These are phyloP conservation scores for Artemisia annua DNA, from an alignment of 129 eudicot species.

Conservation along the genomic window DNA sequence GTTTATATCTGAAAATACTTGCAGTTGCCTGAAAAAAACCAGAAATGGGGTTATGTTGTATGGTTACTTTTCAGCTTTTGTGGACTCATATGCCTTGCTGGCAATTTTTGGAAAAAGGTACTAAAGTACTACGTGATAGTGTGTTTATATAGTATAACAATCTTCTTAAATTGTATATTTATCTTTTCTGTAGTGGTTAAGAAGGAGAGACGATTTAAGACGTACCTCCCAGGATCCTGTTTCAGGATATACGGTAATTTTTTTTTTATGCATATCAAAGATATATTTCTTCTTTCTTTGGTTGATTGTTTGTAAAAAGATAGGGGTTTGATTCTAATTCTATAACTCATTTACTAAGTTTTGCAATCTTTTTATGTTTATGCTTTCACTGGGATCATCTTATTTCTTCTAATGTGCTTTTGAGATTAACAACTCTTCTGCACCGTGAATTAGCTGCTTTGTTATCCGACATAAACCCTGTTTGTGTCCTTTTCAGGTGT, in stretches of 20 bases:
- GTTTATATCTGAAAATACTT: conserved; percentile 17
- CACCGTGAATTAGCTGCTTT: no score
- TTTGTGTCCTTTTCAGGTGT: conserved; percentile 43
- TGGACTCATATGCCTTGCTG: conserved; percentile 84
- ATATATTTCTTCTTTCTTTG: conserved; percentile 6
- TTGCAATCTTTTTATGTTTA: not conserved
- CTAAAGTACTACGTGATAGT: conserved; percentile 49
- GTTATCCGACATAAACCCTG: not conserved
- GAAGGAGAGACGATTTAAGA: conserved; percentile 73
- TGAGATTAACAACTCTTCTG: not conserved
- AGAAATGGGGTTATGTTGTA: conserved; percentile 88
- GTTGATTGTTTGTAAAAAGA: not conserved
- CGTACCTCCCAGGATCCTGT: conserved; percentile 77
- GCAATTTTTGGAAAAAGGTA: conserved; percentile 74
- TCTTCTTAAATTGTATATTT: not conserved
- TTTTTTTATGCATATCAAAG: not conserved
- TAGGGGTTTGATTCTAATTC: not conserved
- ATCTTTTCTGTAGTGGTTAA: conserved; percentile 67
- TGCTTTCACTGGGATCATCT: conserved; percentile 8
- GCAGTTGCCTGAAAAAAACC: conserved; percentile 93
- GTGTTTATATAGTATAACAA: conserved; percentile 1
- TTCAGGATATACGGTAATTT: conserved; percentile 73
- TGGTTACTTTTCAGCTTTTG: conserved; percentile 95
- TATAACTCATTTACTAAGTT: not conserved
- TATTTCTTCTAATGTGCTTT: not conserved